A percentile compares a stretch with the other conserved stretches of the same genome.
phyloP scores from a whole-genome alignment of 192 early-diverging fungal genomes.

The Coemansia sp. region DNA sequence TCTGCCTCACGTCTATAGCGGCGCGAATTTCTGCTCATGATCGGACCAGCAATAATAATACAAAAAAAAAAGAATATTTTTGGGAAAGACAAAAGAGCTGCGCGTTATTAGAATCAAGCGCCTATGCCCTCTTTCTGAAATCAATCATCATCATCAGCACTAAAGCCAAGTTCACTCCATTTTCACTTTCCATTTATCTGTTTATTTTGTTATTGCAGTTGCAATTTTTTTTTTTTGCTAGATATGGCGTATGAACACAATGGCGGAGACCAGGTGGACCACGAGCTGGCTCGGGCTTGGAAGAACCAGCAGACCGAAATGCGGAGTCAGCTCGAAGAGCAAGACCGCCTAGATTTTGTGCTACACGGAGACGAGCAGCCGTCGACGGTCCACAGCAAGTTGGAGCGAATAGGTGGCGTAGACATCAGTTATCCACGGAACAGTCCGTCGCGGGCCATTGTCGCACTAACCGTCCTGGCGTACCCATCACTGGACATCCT shows the following conservation, averaged over 20 bases:
- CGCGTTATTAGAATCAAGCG: not conserved
- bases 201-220: not conserved
- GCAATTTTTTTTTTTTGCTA: not conserved
- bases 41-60: not conserved
- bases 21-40: constrained; percentile 29
- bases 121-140: not conserved
- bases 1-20: constrained; percentile 20
- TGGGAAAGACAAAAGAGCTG: not conserved
- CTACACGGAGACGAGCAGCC: not conserved
- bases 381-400: constrained; percentile 15
- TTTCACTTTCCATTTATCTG: not conserved
- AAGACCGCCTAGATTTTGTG: constrained; percentile 26
- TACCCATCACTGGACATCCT: constrained; percentile 72
- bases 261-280: not conserved
- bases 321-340: constrained; percentile 11
- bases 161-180: not conserved
- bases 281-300: constrained; percentile 19
- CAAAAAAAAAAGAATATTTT: not conserved
- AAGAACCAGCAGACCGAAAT: constrained; percentile 35
- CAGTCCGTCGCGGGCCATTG: constrained; percentile 62
- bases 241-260: not conserved
- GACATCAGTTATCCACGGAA: constrained; percentile 73
- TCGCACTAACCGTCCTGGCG: constrained; percentile 72
- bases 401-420: constrained; percentile 74
- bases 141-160: not conserved